phyloP scores from a whole-genome alignment of 2,329 filamentous ascomycete species.

The Colletotrichum neosansevieriae region DNA sequence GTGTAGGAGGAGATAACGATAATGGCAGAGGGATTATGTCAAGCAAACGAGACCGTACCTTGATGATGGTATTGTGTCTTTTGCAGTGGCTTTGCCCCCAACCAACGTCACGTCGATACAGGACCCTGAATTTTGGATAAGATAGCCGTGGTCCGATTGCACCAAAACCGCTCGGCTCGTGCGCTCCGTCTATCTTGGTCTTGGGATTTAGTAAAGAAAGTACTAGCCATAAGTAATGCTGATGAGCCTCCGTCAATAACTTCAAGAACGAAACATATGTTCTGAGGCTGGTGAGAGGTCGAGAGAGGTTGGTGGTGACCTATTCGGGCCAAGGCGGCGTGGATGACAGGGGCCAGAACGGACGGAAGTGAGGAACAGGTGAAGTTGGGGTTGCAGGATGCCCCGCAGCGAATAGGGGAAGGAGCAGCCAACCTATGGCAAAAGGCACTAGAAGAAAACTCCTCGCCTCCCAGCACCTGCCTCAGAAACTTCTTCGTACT shows the following conservation, averaged over 20 bases:
- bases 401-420: slow-evolving; percentile 27
- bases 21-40: no score
- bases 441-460: no score
- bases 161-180: background rate
- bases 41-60: background rate
- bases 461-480: background rate
- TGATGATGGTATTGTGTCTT: background rate
- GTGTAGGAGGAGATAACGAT: background rate
- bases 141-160: slow-evolving; percentile 19
- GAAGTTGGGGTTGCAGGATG: slow-evolving; percentile 29
- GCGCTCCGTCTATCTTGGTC: background rate
- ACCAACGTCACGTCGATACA: slow-evolving; percentile 28
- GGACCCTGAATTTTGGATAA: slow-evolving; percentile 21
- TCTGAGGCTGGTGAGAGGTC: background rate
- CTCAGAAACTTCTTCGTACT: no score
- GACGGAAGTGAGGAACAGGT: slow-evolving; percentile 30
- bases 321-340: slow-evolving; percentile 9
- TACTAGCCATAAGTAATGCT: background rate
- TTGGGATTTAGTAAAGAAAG: background rate
- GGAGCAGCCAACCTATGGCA: background rate
- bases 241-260: background rate
- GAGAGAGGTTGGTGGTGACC: slow-evolving; percentile 9
- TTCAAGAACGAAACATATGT: background rate
- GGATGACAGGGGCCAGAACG: slow-evolving; percentile 15
- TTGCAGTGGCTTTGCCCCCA: background rate